These are phyloP conservation scores for Curvularia lunata DNA, from an alignment of 2,329 filamentous ascomycete species.

Conservation along the genomic window DNA sequence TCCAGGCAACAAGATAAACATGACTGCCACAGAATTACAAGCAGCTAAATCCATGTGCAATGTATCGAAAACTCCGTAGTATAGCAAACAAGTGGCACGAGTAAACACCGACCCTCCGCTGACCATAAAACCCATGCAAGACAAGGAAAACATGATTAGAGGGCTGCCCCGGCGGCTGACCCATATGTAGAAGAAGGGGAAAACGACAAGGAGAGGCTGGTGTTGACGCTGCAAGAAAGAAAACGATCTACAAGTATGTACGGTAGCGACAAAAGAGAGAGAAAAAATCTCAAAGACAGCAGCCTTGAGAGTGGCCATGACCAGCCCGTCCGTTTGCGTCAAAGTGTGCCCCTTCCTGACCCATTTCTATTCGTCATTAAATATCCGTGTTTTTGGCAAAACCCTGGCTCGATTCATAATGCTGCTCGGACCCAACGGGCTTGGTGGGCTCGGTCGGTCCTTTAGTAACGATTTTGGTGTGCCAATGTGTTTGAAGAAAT, in stretches of 20 bases:
- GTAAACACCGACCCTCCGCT: conserved; percentile 32
- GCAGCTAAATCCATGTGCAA: conserved; percentile 41
- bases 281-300: conserved; percentile 27
- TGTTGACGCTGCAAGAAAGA: conserved; percentile 35
- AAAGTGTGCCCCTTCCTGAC: conserved; percentile 38
- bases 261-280: conserved; percentile 41
- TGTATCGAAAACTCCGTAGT: conserved; percentile 44
- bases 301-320: conserved; percentile 27
- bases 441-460: conserved; percentile 7
- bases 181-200: conserved; percentile 14
- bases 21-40: conserved; percentile 29
- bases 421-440: conserved; percentile 20
- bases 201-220: conserved; percentile 32
- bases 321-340: conserved; percentile 44
- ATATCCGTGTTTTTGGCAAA: conserved; percentile 31
- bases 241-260: conserved; percentile 49
- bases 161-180: conserved; percentile 33
- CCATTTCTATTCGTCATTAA: conserved; percentile 50
- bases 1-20: conserved; percentile 16
- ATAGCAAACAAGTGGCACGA: conserved; percentile 27
- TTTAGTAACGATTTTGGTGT: conserved; percentile 27
- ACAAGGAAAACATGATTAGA: conserved; percentile 41
- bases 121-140: conserved; percentile 43
- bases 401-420: conserved; percentile 34
- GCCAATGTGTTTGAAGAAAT: conserved; percentile 40